Evolutionary conservation across 495 filamentous ascomycete genomes (phyloP).

Genomic region (Recurvomyces mirabilis): DNA sequence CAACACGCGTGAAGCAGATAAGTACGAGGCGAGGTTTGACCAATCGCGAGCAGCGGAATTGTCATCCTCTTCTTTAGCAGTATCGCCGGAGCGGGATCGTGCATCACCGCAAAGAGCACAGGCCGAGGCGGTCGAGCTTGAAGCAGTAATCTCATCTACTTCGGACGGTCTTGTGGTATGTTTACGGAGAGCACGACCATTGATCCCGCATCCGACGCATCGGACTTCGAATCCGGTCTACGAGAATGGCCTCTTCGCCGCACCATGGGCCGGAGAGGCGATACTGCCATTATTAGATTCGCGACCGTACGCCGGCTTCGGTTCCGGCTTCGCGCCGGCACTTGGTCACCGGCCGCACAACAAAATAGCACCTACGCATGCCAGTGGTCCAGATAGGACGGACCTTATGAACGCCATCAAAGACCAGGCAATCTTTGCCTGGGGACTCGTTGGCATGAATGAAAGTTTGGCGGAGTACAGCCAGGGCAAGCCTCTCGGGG

Average conservation of each 20-base stretch:
- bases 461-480: constrained; percentile 57
- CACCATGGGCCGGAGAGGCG: constrained; percentile 62
- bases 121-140: constrained; percentile 47
- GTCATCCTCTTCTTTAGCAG: constrained; percentile 31
- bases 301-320: constrained; percentile 13
- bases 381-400: constrained; percentile 25
- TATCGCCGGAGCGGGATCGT: constrained; percentile 16
- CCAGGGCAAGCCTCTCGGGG: constrained; percentile 48
- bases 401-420: constrained; percentile 71
- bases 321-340: constrained; percentile 23
- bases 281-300: constrained; percentile 31
- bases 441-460: constrained; percentile 73
- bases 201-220: constrained; percentile 47
- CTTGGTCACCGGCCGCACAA: constrained; percentile 21
- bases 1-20: constrained; percentile 23
- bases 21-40: constrained; percentile 33
- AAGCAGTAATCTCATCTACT: constrained; percentile 83
- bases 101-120: background rate
- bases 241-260: constrained; percentile 62
- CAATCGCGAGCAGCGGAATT: constrained; percentile 24
- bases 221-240: constrained; percentile 37
- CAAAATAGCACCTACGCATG: background rate
- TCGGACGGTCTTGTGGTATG: constrained; percentile 86
- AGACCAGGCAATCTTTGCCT: constrained; percentile 78
- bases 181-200: constrained; percentile 61